Evolutionary conservation across 345 rosid genomes (phyloP), one percentile per base, ranked within the genome.

Genomic region (Rhodomyrtus tomentosa): DNA sequence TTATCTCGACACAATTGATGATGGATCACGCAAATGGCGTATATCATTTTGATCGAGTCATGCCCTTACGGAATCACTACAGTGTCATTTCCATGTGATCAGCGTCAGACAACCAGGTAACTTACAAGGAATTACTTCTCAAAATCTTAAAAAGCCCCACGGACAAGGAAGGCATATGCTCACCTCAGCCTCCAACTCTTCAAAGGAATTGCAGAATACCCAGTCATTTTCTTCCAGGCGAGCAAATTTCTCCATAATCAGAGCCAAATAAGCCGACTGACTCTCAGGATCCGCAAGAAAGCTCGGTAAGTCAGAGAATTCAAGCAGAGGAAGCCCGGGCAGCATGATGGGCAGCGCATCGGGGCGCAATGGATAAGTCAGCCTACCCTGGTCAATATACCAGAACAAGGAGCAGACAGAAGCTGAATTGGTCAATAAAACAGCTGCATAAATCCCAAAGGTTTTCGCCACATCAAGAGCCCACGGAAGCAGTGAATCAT

Each of bases 131-230:
- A 32, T 68, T 18, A 36, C 45, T 68, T 68, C 45, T 32, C 76
- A 68, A 50, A 27, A 81, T 50, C 82, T 29, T 32, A 14, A n/a
- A 15, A 27, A 15, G 54, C 20, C n/a, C 55, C 52, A 81, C 7
- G 54, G 38, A 45, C 27, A 22, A 58, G 82, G 54, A 18, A 45
- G 8, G 49, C 52, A 20, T 12, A 9, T 22, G 50, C n/a, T 83
- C 87, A 91, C 93, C 93, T 90, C 91, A 59, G 54, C 80, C 85
- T 91, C 93, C 82, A 92, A 89, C 83, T 88, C 92, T 54, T 88
- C 86, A 53, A 88, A 90, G 51, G 92, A 88, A 86, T 91, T 92
- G 83, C 91, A 88, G 84, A 92, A 82, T 53, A 91, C 90, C 92
- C 90, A 89, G 55, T 92, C 90, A 85, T 76, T 84, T 82, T 84